These are phyloP conservation scores for Forsythia viridissima DNA, from an alignment of 257 asterid species.

Conservation along the genomic window DNA sequence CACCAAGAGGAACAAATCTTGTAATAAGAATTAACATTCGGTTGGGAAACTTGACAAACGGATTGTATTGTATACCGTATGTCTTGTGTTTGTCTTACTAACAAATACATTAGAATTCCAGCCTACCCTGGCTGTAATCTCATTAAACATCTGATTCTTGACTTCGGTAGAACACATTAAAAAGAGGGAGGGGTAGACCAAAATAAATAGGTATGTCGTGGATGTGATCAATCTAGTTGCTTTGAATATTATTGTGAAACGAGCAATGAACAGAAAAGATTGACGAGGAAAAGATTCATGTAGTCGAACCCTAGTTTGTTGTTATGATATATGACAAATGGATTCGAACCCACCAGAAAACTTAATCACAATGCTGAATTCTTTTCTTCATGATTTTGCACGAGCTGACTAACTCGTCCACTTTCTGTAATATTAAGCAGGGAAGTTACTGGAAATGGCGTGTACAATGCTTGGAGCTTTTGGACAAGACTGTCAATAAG, in stretches of 20 bases:
- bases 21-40: neutral
- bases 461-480: slow-evolving; percentile 73
- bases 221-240: neutral
- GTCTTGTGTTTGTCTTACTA: too few species aligned
- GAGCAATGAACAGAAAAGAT: too few species aligned
- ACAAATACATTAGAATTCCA: too few species aligned
- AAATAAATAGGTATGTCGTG: too few species aligned
- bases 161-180: too few species aligned
- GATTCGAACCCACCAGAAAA: too few species aligned
- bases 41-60: slow-evolving; percentile 13
- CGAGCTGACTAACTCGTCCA: neutral
- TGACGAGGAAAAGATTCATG: neutral
- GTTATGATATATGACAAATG: neutral
- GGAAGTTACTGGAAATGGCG: slow-evolving; percentile 82
- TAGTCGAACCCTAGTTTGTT: neutral
- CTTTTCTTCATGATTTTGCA: too few species aligned
- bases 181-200: too few species aligned
- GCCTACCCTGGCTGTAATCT: too few species aligned
- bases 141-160: too few species aligned
- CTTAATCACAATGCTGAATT: too few species aligned
- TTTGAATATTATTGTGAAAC: neutral
- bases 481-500: slow-evolving; percentile 68
- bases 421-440: slow-evolving; percentile 38
- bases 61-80: too few species aligned
- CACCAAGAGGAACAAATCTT: slow-evolving; percentile 10